Evolutionary conservation across 1,284 basidiomycete genomes (phyloP).

Genomic region (Papiliotrema nemorosa): DNA sequence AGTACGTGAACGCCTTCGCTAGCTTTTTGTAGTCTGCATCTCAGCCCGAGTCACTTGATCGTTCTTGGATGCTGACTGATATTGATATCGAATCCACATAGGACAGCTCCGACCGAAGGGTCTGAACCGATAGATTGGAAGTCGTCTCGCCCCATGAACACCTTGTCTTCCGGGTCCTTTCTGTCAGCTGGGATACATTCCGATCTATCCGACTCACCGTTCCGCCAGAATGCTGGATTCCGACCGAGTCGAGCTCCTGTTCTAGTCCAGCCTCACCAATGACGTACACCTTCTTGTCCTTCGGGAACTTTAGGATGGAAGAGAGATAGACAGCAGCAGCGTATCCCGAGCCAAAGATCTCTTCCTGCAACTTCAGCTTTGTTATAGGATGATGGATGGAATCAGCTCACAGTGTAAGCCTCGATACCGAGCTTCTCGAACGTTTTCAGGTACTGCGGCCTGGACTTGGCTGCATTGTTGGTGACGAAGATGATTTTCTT

Average conservation of each 20-base stretch:
- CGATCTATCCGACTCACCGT: constrained; percentile 56
- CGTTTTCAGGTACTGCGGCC: constrained; percentile 80
- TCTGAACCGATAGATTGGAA: constrained; percentile 68
- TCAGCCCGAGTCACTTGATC: constrained; percentile 15
- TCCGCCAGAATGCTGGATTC: constrained; percentile 76
- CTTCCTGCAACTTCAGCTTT: constrained; percentile 59
- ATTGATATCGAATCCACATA: constrained; percentile 70
- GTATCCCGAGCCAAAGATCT: constrained; percentile 94
- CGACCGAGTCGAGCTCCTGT: constrained; percentile 83
- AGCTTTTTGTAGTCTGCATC: constrained; percentile 88
- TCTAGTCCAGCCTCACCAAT: constrained; percentile 90
- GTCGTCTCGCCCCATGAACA: constrained; percentile 67
- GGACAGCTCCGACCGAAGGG: constrained; percentile 77
- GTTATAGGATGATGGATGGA: neutral
- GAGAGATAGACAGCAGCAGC: constrained; percentile 91
- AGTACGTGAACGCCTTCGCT: constrained; percentile 88
- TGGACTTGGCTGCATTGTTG: constrained; percentile 95
- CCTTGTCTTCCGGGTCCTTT: constrained; percentile 78
- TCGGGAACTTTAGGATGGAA: constrained; percentile 79
- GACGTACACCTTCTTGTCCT: constrained; percentile 92
- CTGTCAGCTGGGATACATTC: constrained; percentile 3
- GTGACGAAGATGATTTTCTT: constrained; percentile 94
- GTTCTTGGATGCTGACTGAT: constrained; percentile 44
- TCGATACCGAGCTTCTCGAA: constrained; percentile 86
- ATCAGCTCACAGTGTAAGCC: constrained; percentile 67